Evolutionary conservation across 306 rosid genomes (phyloP), one percentile per base, ranked within the genome.

Genomic region (Morella rubra): DNA sequence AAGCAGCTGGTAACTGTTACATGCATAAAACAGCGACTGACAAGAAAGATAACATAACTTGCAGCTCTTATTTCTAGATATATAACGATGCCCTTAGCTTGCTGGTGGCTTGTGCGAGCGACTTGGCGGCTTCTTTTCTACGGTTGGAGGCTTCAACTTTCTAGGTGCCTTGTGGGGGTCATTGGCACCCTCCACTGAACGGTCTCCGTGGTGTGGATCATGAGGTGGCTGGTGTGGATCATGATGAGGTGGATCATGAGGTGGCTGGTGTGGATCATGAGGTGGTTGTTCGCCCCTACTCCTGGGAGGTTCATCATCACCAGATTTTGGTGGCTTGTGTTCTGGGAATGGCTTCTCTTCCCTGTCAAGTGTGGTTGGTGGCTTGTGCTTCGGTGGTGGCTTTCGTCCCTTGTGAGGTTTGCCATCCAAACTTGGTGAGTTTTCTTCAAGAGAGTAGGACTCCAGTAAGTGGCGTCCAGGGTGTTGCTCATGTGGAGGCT

Each of bases 211-310:
- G 22, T 65, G 70, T 40, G 40, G 47, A 16, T 65, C 14, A 1
- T 41, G 77, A 0, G 51, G 79, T 46, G 55, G 51, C 13, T n/a
- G 52, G 53, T 76, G 42, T 24, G 27, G 27, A 24, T 24, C 27
- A 24, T 24, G 27, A 24, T 24, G 1, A 24, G 27, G 44, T 11
- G 24, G 66, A 13, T 10, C n/a, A 15, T 51, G 74, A 0, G 55
- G 78, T 44, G 52, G 58, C 20, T 27, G 37, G 51, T 75, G 37
- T 42, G 3, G 3, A 2, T 49, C 11, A 4, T 68, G 59, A 58
- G 82, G 79, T 7, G 76, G 75, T 62, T 71, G 44, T 18, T 15
- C 72, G 16, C 51, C 79, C 41, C 13, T 24, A 27, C 67, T 1
- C 15, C 5, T 55, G 9, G 69, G 69, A 11, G 66, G 66, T n/a